Evolutionary conservation across 148 eudicot genomes (phyloP), one percentile per base, ranked within the genome.

Genomic region (Amaranthus palmeri): DNA sequence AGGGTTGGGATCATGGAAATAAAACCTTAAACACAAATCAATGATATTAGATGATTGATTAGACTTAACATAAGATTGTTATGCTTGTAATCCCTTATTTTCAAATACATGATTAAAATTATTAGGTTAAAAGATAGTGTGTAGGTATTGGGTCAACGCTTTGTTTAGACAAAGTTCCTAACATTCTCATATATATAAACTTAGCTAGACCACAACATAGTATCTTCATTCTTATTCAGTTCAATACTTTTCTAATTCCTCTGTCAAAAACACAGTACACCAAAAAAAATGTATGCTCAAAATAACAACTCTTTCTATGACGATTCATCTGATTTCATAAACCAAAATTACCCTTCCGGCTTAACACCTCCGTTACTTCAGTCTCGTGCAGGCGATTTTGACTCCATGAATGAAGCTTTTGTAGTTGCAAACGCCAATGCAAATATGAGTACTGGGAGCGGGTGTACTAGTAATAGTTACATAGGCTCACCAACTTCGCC

Each of bases 401-500:
- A 79, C 48, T 57, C 55, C 17, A 54, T 69, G 69, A 76, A 73
- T 42, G 79, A 76, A 59, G 53, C 74, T 36, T 45, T 56, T 57
- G 57, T 54, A 58, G 56, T 64, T 41, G 63, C 65, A 66, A 79
- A 70, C 10, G 54, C 61, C 43, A 78, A 73, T 13, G 82, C 72
- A 10, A 79, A 77, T 46, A 74, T 71, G 43, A 79, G 70, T 44
- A 74, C 70, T 5, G 74, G 77, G 40, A 70, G 79, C 44, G 70
- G 75, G 47, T 77, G 80, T 74, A 74, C 82, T 41, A 72, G 75
- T 17, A 79, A 67, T 45, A 79, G 78, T 79, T 79, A 79, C 69
- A 51, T 79, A 52, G 78, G 82, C 36, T 79, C 82, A 56, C 82
- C 78, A 64, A 79, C 42, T 79, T 79, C 82, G 14, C 78, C 82